phyloP scores from a whole-genome alignment of 2,329 filamentous ascomycete species.

The Xylariaceae sp. region DNA sequence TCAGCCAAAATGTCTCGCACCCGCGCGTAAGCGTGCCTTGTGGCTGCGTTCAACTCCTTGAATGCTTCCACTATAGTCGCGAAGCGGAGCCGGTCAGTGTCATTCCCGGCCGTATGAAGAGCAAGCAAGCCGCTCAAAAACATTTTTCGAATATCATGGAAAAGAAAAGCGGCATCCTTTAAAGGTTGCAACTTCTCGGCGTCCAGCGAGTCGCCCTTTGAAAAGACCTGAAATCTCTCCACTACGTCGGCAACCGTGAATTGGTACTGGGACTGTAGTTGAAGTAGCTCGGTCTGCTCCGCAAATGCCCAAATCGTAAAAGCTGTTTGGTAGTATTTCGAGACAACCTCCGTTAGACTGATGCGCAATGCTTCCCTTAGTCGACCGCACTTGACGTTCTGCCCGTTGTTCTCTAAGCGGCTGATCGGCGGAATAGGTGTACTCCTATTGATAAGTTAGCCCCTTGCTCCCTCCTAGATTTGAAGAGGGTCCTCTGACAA shows the following conservation, averaged over 20 bases:
- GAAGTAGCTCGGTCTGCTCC: slow-evolving; percentile 80
- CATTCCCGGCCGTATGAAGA: slow-evolving; percentile 78
- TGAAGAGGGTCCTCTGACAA: slow-evolving; percentile 27
- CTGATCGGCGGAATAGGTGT: slow-evolving; percentile 90
- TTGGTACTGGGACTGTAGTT: slow-evolving; percentile 89
- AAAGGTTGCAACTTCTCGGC: slow-evolving; percentile 76
- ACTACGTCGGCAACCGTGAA: slow-evolving; percentile 73
- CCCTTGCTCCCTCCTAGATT: not conserved
- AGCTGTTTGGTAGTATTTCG: slow-evolving; percentile 72
- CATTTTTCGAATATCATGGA: slow-evolving; percentile 80
- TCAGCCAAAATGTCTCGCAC: slow-evolving; percentile 73
- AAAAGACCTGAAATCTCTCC: slow-evolving; percentile 68
- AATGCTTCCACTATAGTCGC: slow-evolving; percentile 76
- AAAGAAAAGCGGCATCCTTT: slow-evolving; percentile 78
- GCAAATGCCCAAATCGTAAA: slow-evolving; percentile 71
- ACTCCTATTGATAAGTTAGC: slow-evolving; percentile 59
- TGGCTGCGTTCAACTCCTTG: slow-evolving; percentile 62
- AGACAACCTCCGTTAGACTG: slow-evolving; percentile 70
- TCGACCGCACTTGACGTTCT: slow-evolving; percentile 76
- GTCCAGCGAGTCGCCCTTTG: slow-evolving; percentile 72
- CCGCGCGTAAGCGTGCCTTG: slow-evolving; percentile 64
- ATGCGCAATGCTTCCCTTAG: slow-evolving; percentile 75
- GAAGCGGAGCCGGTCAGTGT: slow-evolving; percentile 78
- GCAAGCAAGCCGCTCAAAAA: slow-evolving; percentile 88
- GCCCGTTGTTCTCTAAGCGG: slow-evolving; percentile 80